Percentiles rank a stretch among this genome's conserved stretches.
Conservation (phyloP, 2,329 filamentous ascomycete genomes). For the Colletotrichum eleusines region DNA sequence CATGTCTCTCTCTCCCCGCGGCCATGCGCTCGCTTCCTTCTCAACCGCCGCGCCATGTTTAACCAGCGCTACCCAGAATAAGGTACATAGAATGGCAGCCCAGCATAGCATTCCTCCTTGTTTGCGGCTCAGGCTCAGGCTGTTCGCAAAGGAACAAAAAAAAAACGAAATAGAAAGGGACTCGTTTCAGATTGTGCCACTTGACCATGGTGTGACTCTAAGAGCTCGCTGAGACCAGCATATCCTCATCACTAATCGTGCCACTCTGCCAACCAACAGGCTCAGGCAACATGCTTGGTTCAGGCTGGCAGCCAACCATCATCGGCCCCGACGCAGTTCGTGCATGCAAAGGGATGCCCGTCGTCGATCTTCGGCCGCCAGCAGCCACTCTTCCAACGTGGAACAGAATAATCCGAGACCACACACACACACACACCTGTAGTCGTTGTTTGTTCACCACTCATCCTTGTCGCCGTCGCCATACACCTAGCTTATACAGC, state of each 20-base stretch:
- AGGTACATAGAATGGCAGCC: too few species aligned
- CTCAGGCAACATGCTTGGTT: slow-evolving; percentile 35
- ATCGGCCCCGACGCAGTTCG: slow-evolving; percentile 30
- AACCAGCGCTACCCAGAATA: slow-evolving; percentile 6
- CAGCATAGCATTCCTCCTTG: too few species aligned
- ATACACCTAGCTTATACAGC: not conserved
- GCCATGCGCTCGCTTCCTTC: not conserved
- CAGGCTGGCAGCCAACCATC: slow-evolving; percentile 17
- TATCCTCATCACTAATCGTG: slow-evolving; percentile 23
- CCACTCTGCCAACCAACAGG: not conserved
- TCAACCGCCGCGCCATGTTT: slow-evolving; percentile 7
- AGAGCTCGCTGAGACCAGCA: slow-evolving; percentile 31
- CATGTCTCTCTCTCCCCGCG: slow-evolving; percentile 11
- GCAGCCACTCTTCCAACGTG: slow-evolving; percentile 35
- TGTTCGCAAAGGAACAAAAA: not conserved
- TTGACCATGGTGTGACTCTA: slow-evolving; percentile 26
- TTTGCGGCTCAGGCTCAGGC: slow-evolving; percentile 27
- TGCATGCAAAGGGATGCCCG: slow-evolving; percentile 40
- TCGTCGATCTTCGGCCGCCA: slow-evolving; percentile 33
- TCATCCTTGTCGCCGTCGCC: not conserved
- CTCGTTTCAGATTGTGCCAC: slow-evolving; percentile 40
- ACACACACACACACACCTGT: slow-evolving; percentile 6
- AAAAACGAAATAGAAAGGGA: not conserved
- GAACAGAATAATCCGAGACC: slow-evolving; percentile 34
- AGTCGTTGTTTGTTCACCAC: not conserved